Base-by-base conservation (phyloP, 305 asterid species). In the Rubia tinctorum region DNA sequence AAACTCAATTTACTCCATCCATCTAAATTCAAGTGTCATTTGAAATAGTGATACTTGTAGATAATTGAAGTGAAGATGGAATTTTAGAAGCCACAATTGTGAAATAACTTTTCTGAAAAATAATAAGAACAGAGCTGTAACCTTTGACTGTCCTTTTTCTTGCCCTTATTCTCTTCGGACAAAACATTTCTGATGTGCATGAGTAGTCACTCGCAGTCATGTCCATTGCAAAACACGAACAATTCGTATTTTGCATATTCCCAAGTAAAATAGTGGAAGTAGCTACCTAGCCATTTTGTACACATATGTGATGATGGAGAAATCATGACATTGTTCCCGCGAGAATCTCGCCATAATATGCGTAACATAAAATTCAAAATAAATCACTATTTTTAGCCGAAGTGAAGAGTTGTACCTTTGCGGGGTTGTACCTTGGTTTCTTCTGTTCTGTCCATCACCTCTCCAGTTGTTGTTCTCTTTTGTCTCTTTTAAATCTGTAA, bases 281-380 rank as follows among this genome's bases (percentile, higher is more conserved):
- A 53, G 60, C 60, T 7, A 17, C 23, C 60, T 53, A 53, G 23
- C 11, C 60, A 53, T 53, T 53, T 53, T 53, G 64, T 59, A 59
- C 30, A 58, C 1, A 59, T 23, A 4, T 6, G 30, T 56, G 44
- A 39, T 23, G 64, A 60, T 20, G 75, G 59, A 20, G 70, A 47
- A 66, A 71, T 58, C 73, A 67, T 59, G 18, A 18, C 42, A 68
- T 62, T 55, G 60, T 58, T 45, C 80, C 80, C 75, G 80, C 79
- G 80, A 75, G 77, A 81, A 59, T 81, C 78, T 42, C 78, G 85
- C 85, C 82, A 68, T 72, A 78, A n/a, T 75, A 69, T 81, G 74
- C 78, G 78, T 73, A 8, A 18, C 11, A 8, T 53, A 18, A 34
- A 53, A 18, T 18, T 49, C 47, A 47, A 47, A 47, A 27, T 27